These are phyloP conservation scores for Plasmodium coatneyi DNA, from an alignment of 169 alveolate species.

Conservation along the genomic window DNA sequence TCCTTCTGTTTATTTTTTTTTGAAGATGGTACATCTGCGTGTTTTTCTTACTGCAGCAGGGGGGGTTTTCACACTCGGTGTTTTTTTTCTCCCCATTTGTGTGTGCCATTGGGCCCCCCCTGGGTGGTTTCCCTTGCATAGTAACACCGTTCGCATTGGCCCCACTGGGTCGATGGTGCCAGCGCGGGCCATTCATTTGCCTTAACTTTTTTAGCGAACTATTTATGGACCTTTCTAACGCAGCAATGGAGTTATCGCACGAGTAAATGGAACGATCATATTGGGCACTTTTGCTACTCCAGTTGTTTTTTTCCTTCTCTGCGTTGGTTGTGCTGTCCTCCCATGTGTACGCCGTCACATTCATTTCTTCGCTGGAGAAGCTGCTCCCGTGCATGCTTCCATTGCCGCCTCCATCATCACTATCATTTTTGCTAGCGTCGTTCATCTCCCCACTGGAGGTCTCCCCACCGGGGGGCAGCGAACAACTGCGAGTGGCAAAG, in stretches of 20 bases:
- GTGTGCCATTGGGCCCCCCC: neutral
- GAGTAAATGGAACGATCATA: neutral
- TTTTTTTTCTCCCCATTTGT: neutral
- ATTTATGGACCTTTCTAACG: neutral
- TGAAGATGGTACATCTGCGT: neutral
- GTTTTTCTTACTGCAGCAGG: neutral
- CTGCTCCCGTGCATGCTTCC: neutral
- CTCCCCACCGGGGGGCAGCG: neutral
- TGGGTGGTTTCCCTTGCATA: neutral
- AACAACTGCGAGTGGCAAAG: neutral
- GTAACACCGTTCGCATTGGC: neutral
- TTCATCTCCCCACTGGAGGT: neutral
- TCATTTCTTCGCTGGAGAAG: neutral
- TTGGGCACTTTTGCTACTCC: neutral
- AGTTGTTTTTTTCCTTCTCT: neutral
- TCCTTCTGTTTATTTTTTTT: neutral
- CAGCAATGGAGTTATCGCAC: neutral
- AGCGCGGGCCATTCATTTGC: neutral
- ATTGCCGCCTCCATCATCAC: neutral
- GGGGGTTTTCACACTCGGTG: neutral
- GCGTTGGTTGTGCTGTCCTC: neutral
- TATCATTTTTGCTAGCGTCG: neutral
- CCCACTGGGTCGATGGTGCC: neutral
- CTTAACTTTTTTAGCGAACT: neutral
- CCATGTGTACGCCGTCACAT: neutral